Evolutionary conservation across 2,329 filamentous ascomycete genomes (phyloP).

Genomic region (Fusarium chaquense): DNA sequence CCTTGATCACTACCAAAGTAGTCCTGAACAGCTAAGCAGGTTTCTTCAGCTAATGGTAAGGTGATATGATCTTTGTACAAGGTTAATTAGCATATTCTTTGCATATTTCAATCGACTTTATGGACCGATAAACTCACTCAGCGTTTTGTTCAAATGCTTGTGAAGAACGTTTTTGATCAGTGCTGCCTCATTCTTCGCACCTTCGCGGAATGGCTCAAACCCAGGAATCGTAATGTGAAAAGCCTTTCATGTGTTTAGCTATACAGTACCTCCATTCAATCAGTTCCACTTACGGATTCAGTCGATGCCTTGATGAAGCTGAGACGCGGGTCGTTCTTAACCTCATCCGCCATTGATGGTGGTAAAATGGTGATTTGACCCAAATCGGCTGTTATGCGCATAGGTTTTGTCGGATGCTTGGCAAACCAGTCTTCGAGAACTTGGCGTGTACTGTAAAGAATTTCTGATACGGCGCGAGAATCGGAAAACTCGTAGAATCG

Average conservation of each 20-base stretch:
- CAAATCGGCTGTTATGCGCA: neutral
- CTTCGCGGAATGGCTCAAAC: neutral
- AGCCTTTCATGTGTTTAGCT: neutral
- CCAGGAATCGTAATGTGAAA: neutral
- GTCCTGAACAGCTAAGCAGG: neutral
- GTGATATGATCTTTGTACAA: neutral
- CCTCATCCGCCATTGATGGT: neutral
- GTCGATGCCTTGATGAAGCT: neutral
- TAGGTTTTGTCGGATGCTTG: neutral
- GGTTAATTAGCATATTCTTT: neutral
- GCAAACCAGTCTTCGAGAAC: neutral
- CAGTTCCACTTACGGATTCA: neutral
- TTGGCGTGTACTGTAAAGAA: neutral
- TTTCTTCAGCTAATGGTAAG: neutral
- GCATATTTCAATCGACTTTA: rapidly evolving
- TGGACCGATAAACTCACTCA: neutral
- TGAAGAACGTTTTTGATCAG: neutral
- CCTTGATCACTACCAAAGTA: neutral
- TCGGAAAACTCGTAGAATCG: neutral
- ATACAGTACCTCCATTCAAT: rapidly evolving
- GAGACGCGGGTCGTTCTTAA: neutral
- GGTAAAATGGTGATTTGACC: neutral
- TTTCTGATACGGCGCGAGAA: neutral
- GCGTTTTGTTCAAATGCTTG: neutral
- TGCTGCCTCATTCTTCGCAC: neutral